phyloP scores from a whole-genome alignment of 2,329 filamentous ascomycete genomes.

The Ceratocystiopsis sp. region DNA sequence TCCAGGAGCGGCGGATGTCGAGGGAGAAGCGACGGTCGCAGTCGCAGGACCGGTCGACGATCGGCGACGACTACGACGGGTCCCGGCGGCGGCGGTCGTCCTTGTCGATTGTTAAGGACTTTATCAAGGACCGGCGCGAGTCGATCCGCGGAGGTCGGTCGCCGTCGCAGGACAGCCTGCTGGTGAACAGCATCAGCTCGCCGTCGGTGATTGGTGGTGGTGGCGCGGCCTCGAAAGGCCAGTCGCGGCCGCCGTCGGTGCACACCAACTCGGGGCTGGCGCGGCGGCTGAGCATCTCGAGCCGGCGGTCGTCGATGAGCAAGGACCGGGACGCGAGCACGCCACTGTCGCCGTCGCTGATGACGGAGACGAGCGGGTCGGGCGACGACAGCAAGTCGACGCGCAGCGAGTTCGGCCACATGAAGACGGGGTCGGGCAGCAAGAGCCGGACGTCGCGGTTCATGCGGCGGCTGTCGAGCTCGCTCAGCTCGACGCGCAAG shows the following conservation, averaged over 20 bases:
- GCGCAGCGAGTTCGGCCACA: conserved; percentile 17
- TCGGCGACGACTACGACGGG: conserved; percentile 12
- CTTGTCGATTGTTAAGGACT: conserved; percentile 39
- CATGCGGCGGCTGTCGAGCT: conserved; percentile 40
- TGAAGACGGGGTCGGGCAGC: conserved; percentile 16
- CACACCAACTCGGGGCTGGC: conserved; percentile 34
- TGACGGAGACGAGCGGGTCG: conserved; percentile 27
- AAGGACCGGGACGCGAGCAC: conserved; percentile 19
- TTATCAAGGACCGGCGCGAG: conserved; percentile 41
- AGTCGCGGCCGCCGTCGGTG: conserved; percentile 29
- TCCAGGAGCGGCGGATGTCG: conserved; percentile 31
- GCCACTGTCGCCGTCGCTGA: conserved; percentile 21
- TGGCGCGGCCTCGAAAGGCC: conserved; percentile 21
- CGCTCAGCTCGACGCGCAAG: conserved; percentile 31
- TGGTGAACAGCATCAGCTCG: conserved; percentile 10
- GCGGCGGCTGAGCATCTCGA: conserved; percentile 50
- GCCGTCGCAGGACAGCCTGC: conserved; percentile 26
- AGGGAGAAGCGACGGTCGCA: conserved; percentile 21
- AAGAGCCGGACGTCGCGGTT: conserved; percentile 37
- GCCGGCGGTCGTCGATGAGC: conserved; percentile 34
- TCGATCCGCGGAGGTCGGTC: conserved; percentile 28
- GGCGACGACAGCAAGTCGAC: conserved; percentile 28
- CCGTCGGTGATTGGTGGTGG: conserved; percentile 11
- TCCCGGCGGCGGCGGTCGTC: conserved; percentile 32
- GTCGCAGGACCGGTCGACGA: conserved; percentile 16